Conservation (phyloP, 2,329 filamentous ascomycete species). For the Botrytis byssoidea region DNA sequence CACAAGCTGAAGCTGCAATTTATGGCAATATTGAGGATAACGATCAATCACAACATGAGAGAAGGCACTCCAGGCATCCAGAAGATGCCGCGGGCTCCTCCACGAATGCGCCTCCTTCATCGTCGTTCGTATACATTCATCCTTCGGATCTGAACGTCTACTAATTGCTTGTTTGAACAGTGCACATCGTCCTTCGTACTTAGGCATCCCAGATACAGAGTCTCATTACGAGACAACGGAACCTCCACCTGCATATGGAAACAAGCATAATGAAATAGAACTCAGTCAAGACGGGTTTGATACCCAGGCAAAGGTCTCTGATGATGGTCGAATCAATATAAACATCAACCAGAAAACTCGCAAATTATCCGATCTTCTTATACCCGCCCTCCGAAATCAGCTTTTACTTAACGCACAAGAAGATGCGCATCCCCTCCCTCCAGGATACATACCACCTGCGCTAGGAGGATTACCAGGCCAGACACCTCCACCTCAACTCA, state of each 20-base stretch:
- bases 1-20: slow-evolving; percentile 39
- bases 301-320: slow-evolving; percentile 61
- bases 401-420: slow-evolving; percentile 43
- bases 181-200: slow-evolving; percentile 13
- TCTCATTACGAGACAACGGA: slow-evolving; percentile 25
- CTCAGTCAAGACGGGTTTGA: slow-evolving; percentile 62
- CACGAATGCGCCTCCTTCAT: neutral
- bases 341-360: slow-evolving; percentile 70
- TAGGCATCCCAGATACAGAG: slow-evolving; percentile 29
- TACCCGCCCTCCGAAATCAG: slow-evolving; percentile 61
- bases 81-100: neutral
- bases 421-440: slow-evolving; percentile 54
- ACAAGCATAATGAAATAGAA: slow-evolving; percentile 54
- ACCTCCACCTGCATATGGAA: slow-evolving; percentile 58
- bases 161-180: slow-evolving; percentile 3
- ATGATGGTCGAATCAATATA: slow-evolving; percentile 77
- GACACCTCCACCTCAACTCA: slow-evolving; percentile 57
- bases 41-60: slow-evolving; percentile 17
- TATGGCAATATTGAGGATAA: slow-evolving; percentile 32
- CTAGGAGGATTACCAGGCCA: slow-evolving; percentile 64
- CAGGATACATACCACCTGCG: slow-evolving; percentile 70
- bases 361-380: slow-evolving; percentile 64
- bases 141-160: neutral
- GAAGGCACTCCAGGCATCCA: slow-evolving; percentile 14
- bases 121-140: slow-evolving; percentile 13